Evolutionary conservation across 768 basidiomycete species (phyloP).

Genomic region (Kwoniella bestiolae): DNA sequence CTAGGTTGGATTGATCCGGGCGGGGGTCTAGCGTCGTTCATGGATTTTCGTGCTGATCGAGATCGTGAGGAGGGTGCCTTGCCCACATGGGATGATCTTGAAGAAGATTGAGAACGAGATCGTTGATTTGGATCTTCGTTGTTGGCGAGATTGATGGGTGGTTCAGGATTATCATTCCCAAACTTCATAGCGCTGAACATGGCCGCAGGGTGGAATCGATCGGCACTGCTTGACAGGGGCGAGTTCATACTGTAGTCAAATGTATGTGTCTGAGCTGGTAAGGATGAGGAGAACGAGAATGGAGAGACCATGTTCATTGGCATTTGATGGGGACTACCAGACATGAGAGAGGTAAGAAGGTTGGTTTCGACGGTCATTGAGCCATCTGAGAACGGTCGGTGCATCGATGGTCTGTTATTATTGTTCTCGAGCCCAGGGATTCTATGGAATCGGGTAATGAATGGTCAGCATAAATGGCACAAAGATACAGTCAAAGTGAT

Average conservation of each 20-base stretch:
- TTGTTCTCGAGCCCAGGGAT: slow-evolving; percentile 18
- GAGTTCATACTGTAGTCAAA: slow-evolving; percentile 29
- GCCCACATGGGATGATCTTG: slow-evolving; percentile 24
- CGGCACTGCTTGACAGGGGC: slow-evolving; percentile 20
- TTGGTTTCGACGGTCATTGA: slow-evolving; percentile 45
- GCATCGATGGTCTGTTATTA: slow-evolving; percentile 26
- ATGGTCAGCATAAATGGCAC: not conserved
- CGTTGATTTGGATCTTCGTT: slow-evolving; percentile 19
- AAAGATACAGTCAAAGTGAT: not conserved
- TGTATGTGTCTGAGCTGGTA: slow-evolving; percentile 25
- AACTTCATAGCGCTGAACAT: slow-evolving; percentile 36
- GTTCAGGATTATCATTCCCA: slow-evolving; percentile 31
- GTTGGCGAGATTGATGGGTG: slow-evolving; percentile 25
- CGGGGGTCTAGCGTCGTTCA: slow-evolving; percentile 39
- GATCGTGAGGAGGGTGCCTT: slow-evolving; percentile 31
- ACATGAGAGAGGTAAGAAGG: slow-evolving; percentile 34
- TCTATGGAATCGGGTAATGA: not conserved
- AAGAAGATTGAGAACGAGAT: slow-evolving; percentile 35
- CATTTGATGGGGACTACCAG: slow-evolving; percentile 15
- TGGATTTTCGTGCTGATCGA: slow-evolving; percentile 41
- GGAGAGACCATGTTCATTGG: slow-evolving; percentile 26
- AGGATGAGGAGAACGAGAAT: slow-evolving; percentile 24
- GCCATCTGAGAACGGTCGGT: slow-evolving; percentile 44
- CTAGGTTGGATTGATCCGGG: slow-evolving; percentile 20
- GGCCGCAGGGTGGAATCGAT: slow-evolving; percentile 31